These are phyloP conservation scores for Umbelopsis vinacea DNA, from an alignment of 192 early-diverging fungal genomes.

Conservation along the genomic window DNA sequence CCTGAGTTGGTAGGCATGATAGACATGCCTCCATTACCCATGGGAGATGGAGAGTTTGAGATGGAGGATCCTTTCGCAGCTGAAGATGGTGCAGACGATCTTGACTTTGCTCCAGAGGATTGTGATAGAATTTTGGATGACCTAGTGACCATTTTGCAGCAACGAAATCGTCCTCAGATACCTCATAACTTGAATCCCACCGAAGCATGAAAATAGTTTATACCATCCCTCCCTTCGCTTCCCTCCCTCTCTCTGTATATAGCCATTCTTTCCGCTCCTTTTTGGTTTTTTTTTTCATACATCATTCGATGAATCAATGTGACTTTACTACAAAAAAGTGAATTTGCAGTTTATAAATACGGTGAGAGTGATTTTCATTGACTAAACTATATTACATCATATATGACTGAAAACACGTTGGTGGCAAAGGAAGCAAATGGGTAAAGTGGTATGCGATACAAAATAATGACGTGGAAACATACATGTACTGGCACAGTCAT, in stretches of 20 bases:
- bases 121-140: conserved; percentile 40
- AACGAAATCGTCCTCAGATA: conserved; percentile 40
- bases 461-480: background rate
- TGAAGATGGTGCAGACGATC: conserved; percentile 15
- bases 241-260: background rate
- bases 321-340: background rate
- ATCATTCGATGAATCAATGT: background rate
- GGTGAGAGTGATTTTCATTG: background rate
- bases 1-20: conserved; percentile 1
- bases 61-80: conserved; percentile 28
- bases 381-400: background rate
- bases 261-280: background rate
- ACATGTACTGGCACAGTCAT: background rate
- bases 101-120: conserved; percentile 30
- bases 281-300: background rate
- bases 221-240: no score
- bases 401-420: background rate
- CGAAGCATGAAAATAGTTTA: background rate
- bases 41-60: conserved; percentile 33
- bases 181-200: conserved; percentile 19
- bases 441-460: background rate
- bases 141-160: conserved; percentile 39
- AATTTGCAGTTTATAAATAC: background rate
- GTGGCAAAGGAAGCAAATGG: background rate
- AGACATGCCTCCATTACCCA: conserved; percentile 33